Base-by-base conservation (phyloP, 2,329 filamentous ascomycete genomes). In the Colletotrichum gigasporum region DNA sequence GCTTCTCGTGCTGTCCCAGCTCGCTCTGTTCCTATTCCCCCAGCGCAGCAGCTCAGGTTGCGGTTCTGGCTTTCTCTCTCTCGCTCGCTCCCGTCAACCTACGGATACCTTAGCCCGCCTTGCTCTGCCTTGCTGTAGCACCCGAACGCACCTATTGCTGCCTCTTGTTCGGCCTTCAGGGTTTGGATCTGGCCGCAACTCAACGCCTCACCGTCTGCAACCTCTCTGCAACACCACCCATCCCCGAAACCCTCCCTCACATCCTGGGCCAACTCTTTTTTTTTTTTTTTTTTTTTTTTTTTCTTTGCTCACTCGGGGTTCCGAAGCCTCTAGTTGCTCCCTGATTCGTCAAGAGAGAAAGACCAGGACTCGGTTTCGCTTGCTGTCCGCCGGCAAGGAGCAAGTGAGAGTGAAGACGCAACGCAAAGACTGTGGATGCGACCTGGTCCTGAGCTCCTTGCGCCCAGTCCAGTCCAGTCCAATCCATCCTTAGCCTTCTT, bases 1-100 rank as follows among this genome's bases (percentile, higher is more conserved):
- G 45, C 55, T 56, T 35, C 45, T 60, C 12, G 7, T 16, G n/a
- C 59, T 50, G 59, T 62, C 52, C 42, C 59, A 50, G 52, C 39
- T 60, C n/a, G n/a, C 32, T 44, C 26, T 50, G 37, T 47, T 26
- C 39, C 50, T 22, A 35, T 53, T 45, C 35, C 45, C 55, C 35
- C 45, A 30, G 18, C 28, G n/a, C n/a, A n/a, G n/a, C n/a, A n/a
- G n/a, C n/a, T n/a, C n/a, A n/a, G n/a, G n/a, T n/a, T n/a, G n/a
- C n/a, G n/a, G n/a, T n/a, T n/a, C n/a, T n/a, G n/a, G n/a, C 26
- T 11, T 30, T 35, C 26, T 28, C 28, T 35, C 32, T 57, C 58
- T 62, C 51, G 26, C 32, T 54, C 35, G 24, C 37, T 26, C 35
- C 10, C 50, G 24, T 39, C 24, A 47, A 16, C 50, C 22, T 24